phyloP scores from a whole-genome alignment of 148 eudicot genomes.

The Silene latifolia region DNA sequence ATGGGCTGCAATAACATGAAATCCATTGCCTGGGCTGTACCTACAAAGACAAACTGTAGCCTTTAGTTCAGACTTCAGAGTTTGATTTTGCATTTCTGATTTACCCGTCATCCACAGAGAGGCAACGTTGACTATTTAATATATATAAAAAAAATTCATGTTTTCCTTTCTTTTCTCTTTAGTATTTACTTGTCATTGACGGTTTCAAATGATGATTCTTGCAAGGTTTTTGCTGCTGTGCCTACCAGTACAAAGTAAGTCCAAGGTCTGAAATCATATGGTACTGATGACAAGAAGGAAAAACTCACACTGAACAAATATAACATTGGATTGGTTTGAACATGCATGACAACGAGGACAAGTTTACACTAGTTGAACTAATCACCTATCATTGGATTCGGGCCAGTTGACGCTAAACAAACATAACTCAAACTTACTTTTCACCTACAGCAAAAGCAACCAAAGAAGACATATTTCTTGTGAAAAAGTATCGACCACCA shows the following conservation, averaged over 20 bases:
- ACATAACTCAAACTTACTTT: conserved; percentile 50
- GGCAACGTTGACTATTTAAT: neutral
- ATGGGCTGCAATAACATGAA: conserved; percentile 93
- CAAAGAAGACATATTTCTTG: conserved; percentile 94
- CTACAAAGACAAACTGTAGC: conserved; percentile 48
- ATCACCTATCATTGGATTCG: no score
- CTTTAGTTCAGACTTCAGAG: conserved; percentile 11
- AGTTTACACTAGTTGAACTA: no score
- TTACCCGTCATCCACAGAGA: neutral
- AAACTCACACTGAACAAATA: neutral
- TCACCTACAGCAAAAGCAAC: conserved; percentile 93
- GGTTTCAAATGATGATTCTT: neutral
- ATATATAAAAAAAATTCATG: neutral
- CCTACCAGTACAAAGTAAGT: neutral
- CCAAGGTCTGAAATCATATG: neutral
- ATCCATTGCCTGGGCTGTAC: conserved; percentile 72
- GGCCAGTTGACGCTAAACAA: neutral
- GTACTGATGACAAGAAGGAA: neutral
- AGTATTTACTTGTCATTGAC: neutral
- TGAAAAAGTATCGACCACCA: conserved; percentile 92
- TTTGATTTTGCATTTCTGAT: neutral
- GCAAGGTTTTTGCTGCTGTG: neutral
- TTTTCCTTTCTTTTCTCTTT: neutral
- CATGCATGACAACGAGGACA: no score
- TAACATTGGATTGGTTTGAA: no score